Conservation (phyloP, 345 rosid genomes). For the Atalantia buxifolia region DNA sequence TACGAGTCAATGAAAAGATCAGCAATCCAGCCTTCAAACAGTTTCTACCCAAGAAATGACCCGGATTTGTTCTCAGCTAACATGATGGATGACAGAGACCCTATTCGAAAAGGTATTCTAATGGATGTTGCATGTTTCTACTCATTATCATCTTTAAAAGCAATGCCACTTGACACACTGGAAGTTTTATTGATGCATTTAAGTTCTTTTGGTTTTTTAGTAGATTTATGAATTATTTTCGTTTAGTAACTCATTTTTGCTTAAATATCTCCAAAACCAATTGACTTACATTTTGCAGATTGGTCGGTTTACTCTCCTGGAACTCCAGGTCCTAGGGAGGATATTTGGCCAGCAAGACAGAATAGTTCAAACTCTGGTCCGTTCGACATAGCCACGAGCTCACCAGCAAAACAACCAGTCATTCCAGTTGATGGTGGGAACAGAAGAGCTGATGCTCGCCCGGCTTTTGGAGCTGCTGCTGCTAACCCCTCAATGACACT, state of each 20-base stretch:
- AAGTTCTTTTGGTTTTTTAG: conserved; percentile 6
- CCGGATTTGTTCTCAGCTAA: conserved; percentile 64
- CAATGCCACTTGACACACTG: neutral
- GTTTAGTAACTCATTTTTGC: conserved; percentile 16
- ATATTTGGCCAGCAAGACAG: conserved; percentile 86
- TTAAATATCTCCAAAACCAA: conserved; percentile 50
- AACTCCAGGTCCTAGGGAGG: conserved; percentile 96
- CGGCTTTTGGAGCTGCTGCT: conserved; percentile 42
- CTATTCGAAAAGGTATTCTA: conserved; percentile 63
- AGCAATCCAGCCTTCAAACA: conserved; percentile 71
- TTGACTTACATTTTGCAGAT: conserved; percentile 87
- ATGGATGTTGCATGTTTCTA: conserved; percentile 5
- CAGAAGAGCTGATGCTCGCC: conserved; percentile 47
- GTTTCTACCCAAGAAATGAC: conserved; percentile 67
- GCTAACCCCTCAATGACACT: conserved; percentile 69
- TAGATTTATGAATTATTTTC: conserved; percentile 2
- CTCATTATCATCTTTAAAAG: neutral
- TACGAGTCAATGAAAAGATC: conserved; percentile 72
- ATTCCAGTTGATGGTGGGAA: conserved; percentile 58
- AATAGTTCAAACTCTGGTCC: conserved; percentile 70
- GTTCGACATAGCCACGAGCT: conserved; percentile 57
- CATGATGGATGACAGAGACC: conserved; percentile 66
- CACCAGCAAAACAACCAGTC: conserved; percentile 53
- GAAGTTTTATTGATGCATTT: neutral
- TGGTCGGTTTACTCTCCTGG: conserved; percentile 74